These are phyloP conservation scores for Dendrocalamus sinicus DNA, from an alignment of 176 grass and related monocot genomes.

Conservation along the genomic window DNA sequence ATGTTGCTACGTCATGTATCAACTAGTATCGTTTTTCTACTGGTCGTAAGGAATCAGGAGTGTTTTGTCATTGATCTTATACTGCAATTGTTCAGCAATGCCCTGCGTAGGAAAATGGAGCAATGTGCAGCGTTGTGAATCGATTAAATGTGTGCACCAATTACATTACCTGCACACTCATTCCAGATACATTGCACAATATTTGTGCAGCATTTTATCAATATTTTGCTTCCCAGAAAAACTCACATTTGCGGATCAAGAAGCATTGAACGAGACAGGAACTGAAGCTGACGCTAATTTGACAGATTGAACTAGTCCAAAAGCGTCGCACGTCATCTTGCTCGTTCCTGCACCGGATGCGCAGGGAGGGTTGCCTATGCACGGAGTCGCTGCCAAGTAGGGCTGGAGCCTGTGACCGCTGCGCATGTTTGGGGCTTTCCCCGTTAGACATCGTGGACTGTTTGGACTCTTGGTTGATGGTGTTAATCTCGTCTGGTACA, in stretches of 20 bases:
- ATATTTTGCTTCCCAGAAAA: not conserved
- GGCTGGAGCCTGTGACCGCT: too few species aligned
- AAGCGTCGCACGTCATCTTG: not conserved
- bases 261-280: not conserved
- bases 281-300: not conserved
- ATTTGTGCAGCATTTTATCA: not conserved
- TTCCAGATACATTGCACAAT: not conserved
- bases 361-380: too few species aligned
- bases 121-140: not conserved
- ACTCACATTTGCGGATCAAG: not conserved
- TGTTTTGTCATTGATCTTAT: not conserved
- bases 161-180: not conserved
- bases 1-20: not conserved
- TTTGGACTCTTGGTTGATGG: too few species aligned
- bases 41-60: not conserved
- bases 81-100: not conserved
- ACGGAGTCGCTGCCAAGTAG: too few species aligned
- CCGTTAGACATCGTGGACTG: too few species aligned
- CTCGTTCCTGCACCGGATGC: not conserved
- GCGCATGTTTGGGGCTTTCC: too few species aligned
- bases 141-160: not conserved
- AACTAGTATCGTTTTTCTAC: constrained; percentile 12
- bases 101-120: not conserved
- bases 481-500: too few species aligned
- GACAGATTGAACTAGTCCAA: not conserved